Percentiles rank a stretch among this genome's conserved stretches.
Evolutionary conservation across 768 basidiomycete species (phyloP).

Genomic region (Leccinum uliginosum): DNA sequence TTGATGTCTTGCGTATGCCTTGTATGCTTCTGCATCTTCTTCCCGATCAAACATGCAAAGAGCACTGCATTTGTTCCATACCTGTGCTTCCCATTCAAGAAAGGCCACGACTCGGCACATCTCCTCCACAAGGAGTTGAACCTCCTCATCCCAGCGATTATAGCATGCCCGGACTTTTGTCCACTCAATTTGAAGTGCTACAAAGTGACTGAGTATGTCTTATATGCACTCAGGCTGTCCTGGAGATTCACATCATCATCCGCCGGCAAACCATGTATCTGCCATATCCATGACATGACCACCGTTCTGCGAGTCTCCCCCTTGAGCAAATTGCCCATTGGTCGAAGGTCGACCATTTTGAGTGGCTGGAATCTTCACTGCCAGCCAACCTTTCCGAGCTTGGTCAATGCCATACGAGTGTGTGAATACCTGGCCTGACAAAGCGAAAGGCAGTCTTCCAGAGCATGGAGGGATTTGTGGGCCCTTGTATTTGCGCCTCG

Average conservation of each 20-base stretch:
- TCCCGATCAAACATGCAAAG: background rate
- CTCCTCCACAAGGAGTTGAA: background rate
- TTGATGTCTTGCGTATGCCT: background rate
- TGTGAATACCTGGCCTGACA: background rate
- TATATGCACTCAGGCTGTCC: background rate
- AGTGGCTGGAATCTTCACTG: background rate
- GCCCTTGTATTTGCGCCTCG: background rate
- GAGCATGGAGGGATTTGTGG: background rate
- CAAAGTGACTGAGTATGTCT: no score
- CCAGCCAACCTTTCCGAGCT: background rate
- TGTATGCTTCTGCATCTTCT: background rate
- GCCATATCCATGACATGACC: background rate
- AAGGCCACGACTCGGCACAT: background rate
- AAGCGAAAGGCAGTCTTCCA: background rate
- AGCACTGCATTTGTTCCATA: background rate
- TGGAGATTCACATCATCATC: background rate
- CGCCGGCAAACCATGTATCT: background rate
- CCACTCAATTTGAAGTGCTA: background rate
- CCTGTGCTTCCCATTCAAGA: background rate
- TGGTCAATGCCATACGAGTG: background rate
- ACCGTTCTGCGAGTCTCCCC: background rate
- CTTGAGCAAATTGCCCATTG: background rate
- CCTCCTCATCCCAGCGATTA: background rate
- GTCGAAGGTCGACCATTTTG: background rate
- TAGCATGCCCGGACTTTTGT: background rate